phyloP scores from a whole-genome alignment of 352 stramenopile species.

The Globisporangium nagaii region DNA sequence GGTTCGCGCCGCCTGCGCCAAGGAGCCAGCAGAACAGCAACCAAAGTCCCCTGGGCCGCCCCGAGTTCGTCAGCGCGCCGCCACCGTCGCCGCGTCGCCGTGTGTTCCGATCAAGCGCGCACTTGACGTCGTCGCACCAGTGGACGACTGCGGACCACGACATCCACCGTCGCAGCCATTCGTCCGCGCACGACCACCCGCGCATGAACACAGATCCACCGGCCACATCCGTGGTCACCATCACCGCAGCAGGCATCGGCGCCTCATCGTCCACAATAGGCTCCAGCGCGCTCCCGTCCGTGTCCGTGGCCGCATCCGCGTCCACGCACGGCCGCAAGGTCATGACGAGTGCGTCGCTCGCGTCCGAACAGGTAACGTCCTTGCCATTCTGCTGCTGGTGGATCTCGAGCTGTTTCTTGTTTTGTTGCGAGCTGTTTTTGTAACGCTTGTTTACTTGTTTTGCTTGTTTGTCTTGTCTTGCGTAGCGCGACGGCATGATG shows the following conservation, averaged over 20 bases:
- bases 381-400: neutral
- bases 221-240: neutral
- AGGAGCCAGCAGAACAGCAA: slow-evolving; percentile 2
- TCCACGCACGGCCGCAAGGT: slow-evolving; percentile 1
- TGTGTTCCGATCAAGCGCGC: slow-evolving; percentile 7
- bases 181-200: slow-evolving; percentile 2
- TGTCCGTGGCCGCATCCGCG: neutral
- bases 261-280: neutral
- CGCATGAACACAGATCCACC: slow-evolving; percentile 1
- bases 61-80: slow-evolving; percentile 3
- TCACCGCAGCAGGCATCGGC: neutral
- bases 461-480: neutral
- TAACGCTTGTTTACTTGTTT: slow-evolving; percentile 1
- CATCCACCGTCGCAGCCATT: slow-evolving; percentile 4
- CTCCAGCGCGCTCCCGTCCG: neutral
- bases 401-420: neutral
- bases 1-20: neutral
- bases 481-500: slow-evolving; percentile 25
- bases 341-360: neutral
- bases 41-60: neutral
- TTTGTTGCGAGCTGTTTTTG: neutral
- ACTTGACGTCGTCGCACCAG: neutral
- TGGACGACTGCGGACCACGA: slow-evolving; percentile 7
- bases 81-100: slow-evolving; percentile 15
- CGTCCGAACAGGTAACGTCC: slow-evolving; percentile 1